Base-by-base conservation (phyloP, 768 basidiomycete species). In the Phanerochaete carnosa region DNA sequence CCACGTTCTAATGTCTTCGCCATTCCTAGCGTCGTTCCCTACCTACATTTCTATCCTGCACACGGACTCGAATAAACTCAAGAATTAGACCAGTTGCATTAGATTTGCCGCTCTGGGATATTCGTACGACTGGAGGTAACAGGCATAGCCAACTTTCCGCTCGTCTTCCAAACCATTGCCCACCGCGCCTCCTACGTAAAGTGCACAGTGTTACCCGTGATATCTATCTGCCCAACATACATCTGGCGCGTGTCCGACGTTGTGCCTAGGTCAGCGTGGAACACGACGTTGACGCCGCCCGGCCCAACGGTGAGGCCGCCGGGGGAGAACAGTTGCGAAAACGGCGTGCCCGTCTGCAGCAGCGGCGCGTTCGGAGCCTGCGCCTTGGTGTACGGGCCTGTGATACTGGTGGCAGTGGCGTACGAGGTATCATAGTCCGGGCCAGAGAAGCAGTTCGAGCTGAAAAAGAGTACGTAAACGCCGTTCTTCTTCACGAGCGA, bases 361-460 rank as follows among this genome's bases (percentile, higher is more conserved):
- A 61, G 53, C 12, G 46, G 49, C 59, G 45, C 58, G 57, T 58
- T 22, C 29, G 57, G 57, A 2, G 57, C 57, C 29, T 39, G 55
- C 15, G 62, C 70, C 46, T 73, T 75, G 35, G 68, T 71, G 55
- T 71, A 75, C 45, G 73, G 72, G 9, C 70, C 74, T 1, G 70
- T 64, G 29, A 71, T 66, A 45, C 58, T 64, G 13, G 63, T 58
- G 12, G 72, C 68, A n/a, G 66, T 68, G 13, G 73, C 74, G 35
- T 75, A 73, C 45, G 65, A 63, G 4, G 72, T 60, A 52, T 75
- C 73, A 43, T 75, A 73, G 3, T 62, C 46, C 13, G 61, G 52
- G 16, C 62, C 62, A 29, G 66, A 62, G 55, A 71, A 75, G 64
- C 69, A 67, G 30, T 70, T 69, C 5, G 70, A 72, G 46, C 65